phyloP scores from a whole-genome alignment of 83 land plant species.

The Thuja plicata region DNA sequence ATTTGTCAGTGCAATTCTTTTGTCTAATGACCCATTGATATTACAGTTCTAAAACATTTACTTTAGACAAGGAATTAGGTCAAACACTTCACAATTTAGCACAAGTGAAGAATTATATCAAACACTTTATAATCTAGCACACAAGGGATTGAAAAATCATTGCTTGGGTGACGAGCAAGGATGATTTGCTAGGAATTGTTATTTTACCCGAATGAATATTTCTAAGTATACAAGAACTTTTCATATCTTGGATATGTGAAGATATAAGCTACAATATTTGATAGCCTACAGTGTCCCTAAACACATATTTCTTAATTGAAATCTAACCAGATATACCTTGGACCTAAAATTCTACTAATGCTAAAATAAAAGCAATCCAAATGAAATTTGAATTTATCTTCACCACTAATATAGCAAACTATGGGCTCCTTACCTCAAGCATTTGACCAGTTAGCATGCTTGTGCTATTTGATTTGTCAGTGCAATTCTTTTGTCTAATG shows the following conservation, averaged over 20 bases:
- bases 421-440: background rate
- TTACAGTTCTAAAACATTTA: too few relatives aligned
- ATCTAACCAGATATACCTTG: background rate
- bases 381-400: background rate
- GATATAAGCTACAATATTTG: background rate
- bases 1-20: slow-evolving; percentile 6
- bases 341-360: background rate
- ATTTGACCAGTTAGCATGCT: background rate
- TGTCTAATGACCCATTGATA: slow-evolving; percentile 40
- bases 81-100: too few relatives aligned
- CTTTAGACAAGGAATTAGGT: background rate
- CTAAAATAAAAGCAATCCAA: background rate
- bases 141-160: background rate
- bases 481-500: background rate
- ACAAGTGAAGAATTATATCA: background rate
- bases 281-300: background rate
- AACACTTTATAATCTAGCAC: background rate
- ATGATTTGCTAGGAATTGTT: background rate
- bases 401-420: background rate
- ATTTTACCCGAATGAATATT: background rate
- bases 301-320: background rate
- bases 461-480: slow-evolving; percentile 13
- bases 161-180: background rate
- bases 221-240: background rate
- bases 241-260: background rate